phyloP scores from a whole-genome alignment of 2,329 filamentous ascomycete species.

The Macrophomina tecta region DNA sequence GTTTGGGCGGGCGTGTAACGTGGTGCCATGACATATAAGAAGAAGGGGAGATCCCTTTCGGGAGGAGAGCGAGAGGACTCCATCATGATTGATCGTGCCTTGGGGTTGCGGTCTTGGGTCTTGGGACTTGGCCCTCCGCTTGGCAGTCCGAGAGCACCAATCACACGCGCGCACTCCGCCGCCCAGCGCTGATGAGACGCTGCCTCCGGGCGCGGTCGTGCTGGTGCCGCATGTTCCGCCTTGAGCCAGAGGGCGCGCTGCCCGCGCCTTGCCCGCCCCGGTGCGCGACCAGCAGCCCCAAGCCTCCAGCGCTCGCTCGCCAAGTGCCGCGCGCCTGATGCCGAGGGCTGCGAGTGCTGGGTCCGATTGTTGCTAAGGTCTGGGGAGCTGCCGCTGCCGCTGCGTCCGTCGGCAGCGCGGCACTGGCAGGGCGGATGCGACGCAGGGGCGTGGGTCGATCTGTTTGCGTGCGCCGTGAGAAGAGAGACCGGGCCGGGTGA shows the following conservation, averaged over 20 bases:
- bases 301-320: background rate
- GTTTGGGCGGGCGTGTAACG: constrained; percentile 6
- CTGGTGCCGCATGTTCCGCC: no score
- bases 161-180: constrained; percentile 13
- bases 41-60: constrained; percentile 24
- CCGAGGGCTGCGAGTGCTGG: background rate
- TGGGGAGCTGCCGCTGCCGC: background rate
- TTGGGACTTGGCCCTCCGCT: constrained; percentile 22
- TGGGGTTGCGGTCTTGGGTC: constrained; percentile 26
- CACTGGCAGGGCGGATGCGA: constrained; percentile 13
- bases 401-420: constrained; percentile 6
- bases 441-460: constrained; percentile 18
- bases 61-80: constrained; percentile 22
- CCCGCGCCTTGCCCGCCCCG: constrained; percentile 14
- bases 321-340: background rate
- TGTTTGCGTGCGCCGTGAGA: background rate
- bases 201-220: background rate
- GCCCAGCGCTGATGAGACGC: constrained; percentile 28
- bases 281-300: constrained; percentile 6
- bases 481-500: constrained; percentile 9
- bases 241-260: background rate
- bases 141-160: background rate
- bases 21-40: constrained; percentile 26
- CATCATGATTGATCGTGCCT: constrained; percentile 26
- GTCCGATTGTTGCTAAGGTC: background rate